Percentiles rank a stretch among this genome's conserved stretches.
These are phyloP conservation scores for Apiospora malaysiana DNA, from an alignment of 2,329 filamentous ascomycete species.

Conservation along the genomic window DNA sequence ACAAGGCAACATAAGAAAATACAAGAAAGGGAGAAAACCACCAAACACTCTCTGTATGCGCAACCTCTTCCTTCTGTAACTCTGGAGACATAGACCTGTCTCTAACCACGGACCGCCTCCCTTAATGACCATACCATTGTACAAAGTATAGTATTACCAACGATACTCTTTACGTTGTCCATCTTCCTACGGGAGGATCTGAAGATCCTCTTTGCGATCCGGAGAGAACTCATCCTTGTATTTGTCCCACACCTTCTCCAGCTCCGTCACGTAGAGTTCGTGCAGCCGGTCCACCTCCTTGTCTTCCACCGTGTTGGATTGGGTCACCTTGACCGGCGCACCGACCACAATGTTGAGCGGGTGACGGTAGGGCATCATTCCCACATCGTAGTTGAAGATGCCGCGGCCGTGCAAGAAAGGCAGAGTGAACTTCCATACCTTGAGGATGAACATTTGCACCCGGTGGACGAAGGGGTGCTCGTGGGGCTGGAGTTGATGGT, in stretches of 20 bases:
- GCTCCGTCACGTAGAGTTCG: conserved; percentile 75
- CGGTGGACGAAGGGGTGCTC: conserved; percentile 81
- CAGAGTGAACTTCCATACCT: conserved; percentile 87
- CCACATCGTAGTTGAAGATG: conserved; percentile 97
- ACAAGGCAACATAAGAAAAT: background rate
- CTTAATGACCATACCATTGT: background rate
- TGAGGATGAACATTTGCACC: conserved; percentile 83
- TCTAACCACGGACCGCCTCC: background rate
- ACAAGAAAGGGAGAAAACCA: background rate
- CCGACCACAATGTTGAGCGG: conserved; percentile 91
- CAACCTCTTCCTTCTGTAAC: conserved; percentile 7
- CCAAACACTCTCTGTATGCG: background rate
- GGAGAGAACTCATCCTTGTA: conserved; percentile 79
- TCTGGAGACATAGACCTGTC: background rate
- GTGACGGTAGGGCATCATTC: conserved; percentile 89
- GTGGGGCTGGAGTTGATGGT: conserved; percentile 83
- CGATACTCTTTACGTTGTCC: background rate
- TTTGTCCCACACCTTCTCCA: conserved; percentile 74
- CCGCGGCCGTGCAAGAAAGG: conserved; percentile 89
- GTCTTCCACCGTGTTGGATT: conserved; percentile 68
- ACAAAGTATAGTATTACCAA: conserved; percentile 5
- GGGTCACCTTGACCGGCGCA: conserved; percentile 73
- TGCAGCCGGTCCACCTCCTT: conserved; percentile 84
- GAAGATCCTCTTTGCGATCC: conserved; percentile 67
- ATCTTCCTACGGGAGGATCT: conserved; percentile 55